Evolutionary conservation across 2,329 filamentous ascomycete genomes (phyloP), one percentile per base, ranked within the genome.

Genomic region (Ophiostoma populinum): DNA sequence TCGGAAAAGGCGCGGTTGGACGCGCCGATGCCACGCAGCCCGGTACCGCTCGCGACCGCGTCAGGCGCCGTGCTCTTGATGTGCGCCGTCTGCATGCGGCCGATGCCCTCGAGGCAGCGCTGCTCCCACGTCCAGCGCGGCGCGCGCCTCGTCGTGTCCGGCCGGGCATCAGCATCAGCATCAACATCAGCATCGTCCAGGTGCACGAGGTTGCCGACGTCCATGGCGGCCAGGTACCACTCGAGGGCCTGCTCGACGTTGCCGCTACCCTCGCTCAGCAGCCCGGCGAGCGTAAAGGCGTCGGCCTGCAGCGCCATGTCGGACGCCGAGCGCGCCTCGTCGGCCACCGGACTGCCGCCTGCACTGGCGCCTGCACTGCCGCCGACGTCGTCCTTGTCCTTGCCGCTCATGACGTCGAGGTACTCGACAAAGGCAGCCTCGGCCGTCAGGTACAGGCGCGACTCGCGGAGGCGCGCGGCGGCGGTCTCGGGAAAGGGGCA

Each of bases 81-180:
- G 15, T 22, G 7, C 19, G 32, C 31, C 11, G 20, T 5, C 27
- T 51, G 45, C 29, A 55, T 47, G 15, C 37, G 31, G 12, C 50
- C 54, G 11, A 51, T 48, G 17, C 37, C 45, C 21, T 51, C 42
- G 12, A 52, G 43, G 42, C 53, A 56, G 22, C 38, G 41, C 9
- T 38, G 40, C 37, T 56, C 53, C 50, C 52, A 57, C 25, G 50
- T 47, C 56, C 57, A 61, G 24, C 40, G n/a, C 6, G 36, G 29
- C 24, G 13, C 19, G 24, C 24, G 24, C 24, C n/a, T n/a, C 8
- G n/a, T 9, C 24, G n/a, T n/a, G 8, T 25, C 24, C n/a, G 24
- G 24, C 24, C 8, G n/a, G 8, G 24, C 24, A 25, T 8, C n/a
- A n/a, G n/a, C n/a, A n/a, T n/a, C n/a, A n/a, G n/a, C n/a, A n/a